phyloP scores from a whole-genome alignment of 225 moss, liverwort and hornwort genomes.

The Physcomitrellopsis africana region DNA sequence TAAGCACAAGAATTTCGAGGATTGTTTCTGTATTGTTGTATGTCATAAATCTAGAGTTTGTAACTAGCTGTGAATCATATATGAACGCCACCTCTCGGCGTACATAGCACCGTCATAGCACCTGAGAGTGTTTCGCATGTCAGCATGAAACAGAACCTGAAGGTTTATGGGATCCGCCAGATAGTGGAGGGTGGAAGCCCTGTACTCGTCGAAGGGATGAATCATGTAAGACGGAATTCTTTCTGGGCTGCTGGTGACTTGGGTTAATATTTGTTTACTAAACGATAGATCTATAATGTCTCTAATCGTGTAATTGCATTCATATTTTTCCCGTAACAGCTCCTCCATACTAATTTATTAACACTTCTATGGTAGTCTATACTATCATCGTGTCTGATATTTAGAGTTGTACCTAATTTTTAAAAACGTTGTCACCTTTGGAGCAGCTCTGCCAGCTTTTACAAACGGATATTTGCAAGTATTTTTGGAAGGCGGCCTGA shows the following conservation, averaged over 20 bases:
- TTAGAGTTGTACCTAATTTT: constrained; percentile 16
- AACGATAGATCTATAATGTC: constrained; percentile 9
- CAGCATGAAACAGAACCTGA: constrained; percentile 70
- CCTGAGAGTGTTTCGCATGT: constrained; percentile 32
- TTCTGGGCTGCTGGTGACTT: constrained; percentile 18
- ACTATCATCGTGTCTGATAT: not conserved
- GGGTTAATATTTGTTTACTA: not conserved
- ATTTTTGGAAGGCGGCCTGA: constrained; percentile 93
- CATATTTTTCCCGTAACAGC: not conserved
- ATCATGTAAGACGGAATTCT: constrained; percentile 36
- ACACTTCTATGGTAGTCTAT: not conserved
- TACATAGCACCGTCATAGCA: not conserved
- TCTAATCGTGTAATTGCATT: constrained; percentile 9
- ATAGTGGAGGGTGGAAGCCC: constrained; percentile 73
- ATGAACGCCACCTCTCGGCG: not conserved
- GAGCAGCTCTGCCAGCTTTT: constrained; percentile 59
- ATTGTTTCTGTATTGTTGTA: constrained; percentile 7
- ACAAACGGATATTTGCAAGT: constrained; percentile 89
- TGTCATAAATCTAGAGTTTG: not conserved
- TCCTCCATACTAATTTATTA: not conserved
- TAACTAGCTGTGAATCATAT: not conserved
- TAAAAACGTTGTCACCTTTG: constrained; percentile 35
- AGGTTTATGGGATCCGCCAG: constrained; percentile 74
- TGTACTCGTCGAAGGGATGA: constrained; percentile 48
- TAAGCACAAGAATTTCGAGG: constrained; percentile 32